Conservation (phyloP, 1,284 basidiomycete genomes). For the Retiboletus flavoniger region DNA sequence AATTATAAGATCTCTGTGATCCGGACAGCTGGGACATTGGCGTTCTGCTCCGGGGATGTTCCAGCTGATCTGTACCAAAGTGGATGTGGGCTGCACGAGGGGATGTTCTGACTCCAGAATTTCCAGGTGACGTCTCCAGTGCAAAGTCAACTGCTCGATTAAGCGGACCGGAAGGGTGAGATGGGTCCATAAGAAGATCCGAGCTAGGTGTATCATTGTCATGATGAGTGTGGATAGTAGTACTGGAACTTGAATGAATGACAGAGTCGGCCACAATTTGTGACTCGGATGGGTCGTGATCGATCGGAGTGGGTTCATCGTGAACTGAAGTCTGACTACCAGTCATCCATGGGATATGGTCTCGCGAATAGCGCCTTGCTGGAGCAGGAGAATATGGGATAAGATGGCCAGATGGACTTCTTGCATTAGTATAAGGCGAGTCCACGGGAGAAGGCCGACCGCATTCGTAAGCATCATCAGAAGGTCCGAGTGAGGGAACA, state of each 20-base stretch:
- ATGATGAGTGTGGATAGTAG: neutral
- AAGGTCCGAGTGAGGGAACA: slow-evolving; percentile 6
- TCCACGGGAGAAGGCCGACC: slow-evolving; percentile 16
- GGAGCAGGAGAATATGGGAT: slow-evolving; percentile 12
- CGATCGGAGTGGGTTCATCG: slow-evolving; percentile 17
- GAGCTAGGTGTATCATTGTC: neutral
- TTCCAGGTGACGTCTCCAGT: neutral
- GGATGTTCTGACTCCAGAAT: neutral
- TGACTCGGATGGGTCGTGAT: neutral
- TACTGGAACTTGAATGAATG: slow-evolving; percentile 5
- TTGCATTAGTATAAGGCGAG: slow-evolving; percentile 18
- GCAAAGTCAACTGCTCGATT: neutral
- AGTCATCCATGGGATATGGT: slow-evolving; percentile 4
- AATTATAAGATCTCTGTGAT: slow-evolving; percentile 18
- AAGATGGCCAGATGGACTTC: slow-evolving; percentile 30
- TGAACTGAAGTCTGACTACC: slow-evolving; percentile 17
- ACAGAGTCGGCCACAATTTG: neutral
- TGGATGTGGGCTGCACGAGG: neutral
- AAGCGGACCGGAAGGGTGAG: slow-evolving; percentile 2
- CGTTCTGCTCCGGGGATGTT: slow-evolving; percentile 6
- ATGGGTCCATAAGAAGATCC: neutral
- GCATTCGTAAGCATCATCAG: slow-evolving; percentile 3
- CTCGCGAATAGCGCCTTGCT: slow-evolving; percentile 14
- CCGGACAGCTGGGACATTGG: slow-evolving; percentile 14
- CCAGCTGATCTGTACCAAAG: neutral